A percentile compares a stretch with the other conserved stretches of the same genome.
Evolutionary conservation across 495 filamentous ascomycete species (phyloP).

Genomic region (Lepraria neglecta): DNA sequence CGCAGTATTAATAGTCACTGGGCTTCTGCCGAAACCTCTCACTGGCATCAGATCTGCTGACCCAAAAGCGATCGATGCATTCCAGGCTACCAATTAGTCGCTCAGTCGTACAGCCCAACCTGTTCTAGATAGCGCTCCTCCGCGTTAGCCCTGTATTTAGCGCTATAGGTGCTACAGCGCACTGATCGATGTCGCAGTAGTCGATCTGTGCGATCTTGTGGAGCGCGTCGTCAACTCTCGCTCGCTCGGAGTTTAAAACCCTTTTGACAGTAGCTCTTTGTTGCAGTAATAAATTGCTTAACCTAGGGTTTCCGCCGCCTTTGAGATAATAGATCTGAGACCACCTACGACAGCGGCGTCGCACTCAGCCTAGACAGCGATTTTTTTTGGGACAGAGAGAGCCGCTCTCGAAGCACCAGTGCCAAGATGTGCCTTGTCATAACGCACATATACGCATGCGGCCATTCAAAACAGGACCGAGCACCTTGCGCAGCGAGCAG

Average conservation of each 20-base stretch:
- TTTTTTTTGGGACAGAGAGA: neutral
- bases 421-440: neutral
- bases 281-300: conserved; percentile 4
- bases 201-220: neutral
- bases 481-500: neutral
- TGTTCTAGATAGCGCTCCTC: neutral
- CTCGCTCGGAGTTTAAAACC: neutral
- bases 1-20: neutral
- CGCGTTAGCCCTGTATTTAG: neutral
- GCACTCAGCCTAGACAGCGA: neutral
- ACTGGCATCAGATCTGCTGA: neutral
- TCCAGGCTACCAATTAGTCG: neutral
- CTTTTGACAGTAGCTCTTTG: neutral
- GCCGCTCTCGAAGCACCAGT: neutral
- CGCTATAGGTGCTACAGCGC: neutral
- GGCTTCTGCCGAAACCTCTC: neutral
- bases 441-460: neutral
- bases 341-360: neutral
- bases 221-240: conserved; percentile 5
- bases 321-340: conserved; percentile 1
- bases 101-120: neutral
- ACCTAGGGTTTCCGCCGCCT: neutral
- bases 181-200: neutral
- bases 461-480: neutral
- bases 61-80: neutral